phyloP scores from a whole-genome alignment of 768 basidiomycete species.

The Tricholoma matsutake region DNA sequence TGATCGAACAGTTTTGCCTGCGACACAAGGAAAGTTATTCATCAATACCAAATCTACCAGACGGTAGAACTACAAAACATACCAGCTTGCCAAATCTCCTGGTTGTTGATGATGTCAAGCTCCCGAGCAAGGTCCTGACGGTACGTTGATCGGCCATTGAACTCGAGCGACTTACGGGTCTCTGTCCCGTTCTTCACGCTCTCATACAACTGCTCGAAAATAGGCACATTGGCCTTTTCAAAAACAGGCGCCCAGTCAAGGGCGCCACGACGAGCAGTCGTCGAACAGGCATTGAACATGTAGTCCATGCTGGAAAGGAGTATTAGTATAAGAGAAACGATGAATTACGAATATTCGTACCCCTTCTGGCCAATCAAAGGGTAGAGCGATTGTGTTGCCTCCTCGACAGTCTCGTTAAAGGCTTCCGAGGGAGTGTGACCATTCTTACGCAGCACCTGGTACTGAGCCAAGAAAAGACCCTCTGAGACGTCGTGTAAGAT shows the following conservation, averaged over 20 bases:
- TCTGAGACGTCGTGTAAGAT: conserved; percentile 40
- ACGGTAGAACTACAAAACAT: conserved; percentile 20
- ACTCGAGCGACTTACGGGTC: conserved; percentile 95
- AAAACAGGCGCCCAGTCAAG: conserved; percentile 99
- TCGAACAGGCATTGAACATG: conserved; percentile 99
- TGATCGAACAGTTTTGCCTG: conserved; percentile 87
- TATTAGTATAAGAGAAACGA: background rate
- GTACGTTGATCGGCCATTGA: conserved; percentile 91
- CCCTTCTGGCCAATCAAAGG: conserved; percentile 95
- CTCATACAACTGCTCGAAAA: conserved; percentile 94
- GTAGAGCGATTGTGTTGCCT: conserved; percentile 98
- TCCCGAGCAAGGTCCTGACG: conserved; percentile 91
- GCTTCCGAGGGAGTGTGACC: conserved; percentile 97
- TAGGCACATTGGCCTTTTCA: conserved; percentile 89
- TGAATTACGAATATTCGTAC: conserved; percentile 37
- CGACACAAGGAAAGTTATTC: background rate
- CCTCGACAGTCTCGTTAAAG: conserved; percentile 99
- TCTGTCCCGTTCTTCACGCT: conserved; percentile 94
- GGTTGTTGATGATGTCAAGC: conserved; percentile 91
- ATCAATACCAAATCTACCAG: background rate
- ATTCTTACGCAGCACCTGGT: conserved; percentile 94
- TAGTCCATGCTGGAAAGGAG: conserved; percentile 81
- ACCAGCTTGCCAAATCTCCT: conserved; percentile 98
- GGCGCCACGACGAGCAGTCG: conserved; percentile 97
- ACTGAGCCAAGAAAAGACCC: conserved; percentile 99